Conservation (phyloP, 306 rosid species). For the Herpetospermum pedunculosum region DNA sequence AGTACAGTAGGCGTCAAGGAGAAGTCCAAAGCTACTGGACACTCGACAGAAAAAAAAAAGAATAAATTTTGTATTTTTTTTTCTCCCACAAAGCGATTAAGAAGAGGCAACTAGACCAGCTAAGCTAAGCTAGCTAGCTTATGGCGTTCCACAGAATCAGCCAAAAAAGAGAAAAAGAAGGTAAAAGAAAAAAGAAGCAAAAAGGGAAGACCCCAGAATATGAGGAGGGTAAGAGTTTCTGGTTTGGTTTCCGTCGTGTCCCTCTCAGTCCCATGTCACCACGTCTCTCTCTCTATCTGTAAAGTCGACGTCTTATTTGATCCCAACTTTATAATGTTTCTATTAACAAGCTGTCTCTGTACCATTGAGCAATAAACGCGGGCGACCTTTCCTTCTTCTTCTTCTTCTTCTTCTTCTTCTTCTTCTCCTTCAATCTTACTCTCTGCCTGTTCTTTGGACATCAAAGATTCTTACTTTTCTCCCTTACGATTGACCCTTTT, state of each 20-base stretch:
- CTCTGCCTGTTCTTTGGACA: background rate
- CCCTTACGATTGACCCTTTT: background rate
- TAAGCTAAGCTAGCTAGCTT: background rate
- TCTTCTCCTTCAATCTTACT: background rate
- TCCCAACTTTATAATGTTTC: background rate
- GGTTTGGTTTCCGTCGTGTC: slow-evolving; percentile 1
- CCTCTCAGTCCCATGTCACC: slow-evolving; percentile 11
- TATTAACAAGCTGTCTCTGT: slow-evolving; percentile 1
- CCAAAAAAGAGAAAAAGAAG: slow-evolving; percentile 2
- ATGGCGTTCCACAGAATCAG: background rate
- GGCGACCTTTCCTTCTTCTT: background rate
- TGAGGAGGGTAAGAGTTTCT: slow-evolving; percentile 9
- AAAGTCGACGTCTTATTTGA: background rate
- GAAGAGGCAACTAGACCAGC: background rate
- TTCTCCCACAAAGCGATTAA: background rate
- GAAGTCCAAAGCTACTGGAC: background rate
- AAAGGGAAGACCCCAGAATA: slow-evolving; percentile 4
- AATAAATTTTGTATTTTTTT: background rate
- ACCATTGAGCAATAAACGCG: slow-evolving; percentile 4
- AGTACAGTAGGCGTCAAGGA: slow-evolving; percentile 2
- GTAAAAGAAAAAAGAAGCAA: background rate
- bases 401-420: background rate
- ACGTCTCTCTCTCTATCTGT: background rate
- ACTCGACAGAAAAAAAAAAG: background rate
- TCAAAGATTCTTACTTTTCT: background rate